phyloP scores from a whole-genome alignment of 306 rosid species.

The Dryas drummondii region DNA sequence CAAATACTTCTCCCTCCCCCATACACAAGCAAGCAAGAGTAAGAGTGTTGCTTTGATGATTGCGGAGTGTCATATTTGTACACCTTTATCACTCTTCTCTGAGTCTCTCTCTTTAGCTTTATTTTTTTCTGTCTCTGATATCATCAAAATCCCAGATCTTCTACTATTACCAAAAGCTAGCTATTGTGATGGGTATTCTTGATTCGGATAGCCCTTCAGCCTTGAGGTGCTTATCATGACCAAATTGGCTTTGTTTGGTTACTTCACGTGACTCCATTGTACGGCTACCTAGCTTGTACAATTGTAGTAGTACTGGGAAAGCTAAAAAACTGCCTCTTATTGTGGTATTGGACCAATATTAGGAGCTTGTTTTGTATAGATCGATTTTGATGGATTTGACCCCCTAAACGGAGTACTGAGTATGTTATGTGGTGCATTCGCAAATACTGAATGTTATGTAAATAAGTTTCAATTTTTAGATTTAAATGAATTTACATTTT shows the following conservation, averaged over 20 bases:
- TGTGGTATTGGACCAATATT: not conserved
- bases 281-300: slow-evolving; percentile 2
- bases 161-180: slow-evolving; percentile 35
- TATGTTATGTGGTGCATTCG: too few relatives aligned
- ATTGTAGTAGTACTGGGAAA: slow-evolving; percentile 11
- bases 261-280: slow-evolving; percentile 65
- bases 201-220: slow-evolving; percentile 33
- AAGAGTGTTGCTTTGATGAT: slow-evolving; percentile 37
- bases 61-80: slow-evolving; percentile 20
- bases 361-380: slow-evolving; percentile 1
- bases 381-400: slow-evolving; percentile 59
- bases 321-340: slow-evolving; percentile 49
- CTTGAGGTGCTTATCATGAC: slow-evolving; percentile 51
- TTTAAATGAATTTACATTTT: too few relatives aligned
- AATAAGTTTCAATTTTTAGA: too few relatives aligned
- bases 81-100: slow-evolving; percentile 10
- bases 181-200: slow-evolving; percentile 18
- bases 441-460: too few relatives aligned
- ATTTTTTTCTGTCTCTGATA: slow-evolving; percentile 3
- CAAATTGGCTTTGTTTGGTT: slow-evolving; percentile 39
- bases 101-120: slow-evolving; percentile 21
- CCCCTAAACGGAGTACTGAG: not conserved
- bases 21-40: too few relatives aligned
- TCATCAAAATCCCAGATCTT: slow-evolving; percentile 35
- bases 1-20: not conserved